Conservation (phyloP, 495 filamentous ascomycete genomes). For the Penicillium waksmanii region DNA sequence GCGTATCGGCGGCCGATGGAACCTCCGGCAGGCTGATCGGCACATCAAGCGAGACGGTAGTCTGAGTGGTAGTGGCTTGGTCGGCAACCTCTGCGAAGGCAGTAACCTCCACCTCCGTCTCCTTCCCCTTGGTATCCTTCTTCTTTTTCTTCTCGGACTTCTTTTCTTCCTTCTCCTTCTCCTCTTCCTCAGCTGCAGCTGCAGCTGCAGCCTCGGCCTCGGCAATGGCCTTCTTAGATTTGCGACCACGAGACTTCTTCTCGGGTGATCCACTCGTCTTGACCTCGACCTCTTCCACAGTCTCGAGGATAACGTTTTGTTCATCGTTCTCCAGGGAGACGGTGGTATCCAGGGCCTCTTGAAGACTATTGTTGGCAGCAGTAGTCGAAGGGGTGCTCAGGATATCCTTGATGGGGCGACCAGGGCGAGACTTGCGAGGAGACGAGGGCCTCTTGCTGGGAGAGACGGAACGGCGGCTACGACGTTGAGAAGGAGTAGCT, state of each 20-base stretch:
- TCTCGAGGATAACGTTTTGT: slow-evolving; percentile 30
- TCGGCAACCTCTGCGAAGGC: slow-evolving; percentile 49
- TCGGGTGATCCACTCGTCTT: slow-evolving; percentile 29
- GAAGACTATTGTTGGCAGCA: slow-evolving; percentile 53
- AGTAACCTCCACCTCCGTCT: slow-evolving; percentile 33
- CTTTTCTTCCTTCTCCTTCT: slow-evolving; percentile 42
- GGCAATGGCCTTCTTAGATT: slow-evolving; percentile 36
- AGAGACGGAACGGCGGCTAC: slow-evolving; percentile 60
- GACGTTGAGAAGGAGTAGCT: slow-evolving; percentile 35
- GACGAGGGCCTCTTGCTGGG: slow-evolving; percentile 61
- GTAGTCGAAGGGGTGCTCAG: slow-evolving; percentile 46
- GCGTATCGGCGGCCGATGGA: slow-evolving; percentile 72
- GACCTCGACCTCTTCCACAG: slow-evolving; percentile 35
- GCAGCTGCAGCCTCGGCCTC: slow-evolving; percentile 40
- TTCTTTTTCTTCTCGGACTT: slow-evolving; percentile 37
- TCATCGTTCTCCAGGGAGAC: slow-evolving; percentile 38
- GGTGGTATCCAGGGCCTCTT: slow-evolving; percentile 52
- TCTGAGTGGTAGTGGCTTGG: slow-evolving; percentile 68
- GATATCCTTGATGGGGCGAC: slow-evolving; percentile 59
- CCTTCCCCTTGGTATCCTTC: slow-evolving; percentile 32
- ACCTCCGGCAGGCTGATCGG: slow-evolving; percentile 68
- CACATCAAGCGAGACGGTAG: slow-evolving; percentile 78
- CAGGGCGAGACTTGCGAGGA: slow-evolving; percentile 74
- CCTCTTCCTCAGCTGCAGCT: slow-evolving; percentile 30
- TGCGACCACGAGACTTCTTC: slow-evolving; percentile 35